Percentiles rank a stretch among this genome's conserved stretches.
These are phyloP conservation scores for Schizopora paradoxa DNA, from an alignment of 1,284 basidiomycete species.

Conservation along the genomic window DNA sequence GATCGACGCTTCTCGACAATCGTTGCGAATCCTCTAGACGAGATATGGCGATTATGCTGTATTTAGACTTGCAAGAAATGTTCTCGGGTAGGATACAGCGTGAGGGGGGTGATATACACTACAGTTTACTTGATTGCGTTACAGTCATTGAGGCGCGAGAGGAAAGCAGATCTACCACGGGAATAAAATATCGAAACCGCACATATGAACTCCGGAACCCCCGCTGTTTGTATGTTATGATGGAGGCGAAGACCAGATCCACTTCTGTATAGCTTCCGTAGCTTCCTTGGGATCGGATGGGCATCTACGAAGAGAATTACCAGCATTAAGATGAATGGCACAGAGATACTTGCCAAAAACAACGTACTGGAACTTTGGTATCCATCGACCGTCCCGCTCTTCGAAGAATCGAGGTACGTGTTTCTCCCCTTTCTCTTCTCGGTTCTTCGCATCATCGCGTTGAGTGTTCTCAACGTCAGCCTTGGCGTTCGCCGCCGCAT, in stretches of 20 bases:
- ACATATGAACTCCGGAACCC: too few relatives aligned
- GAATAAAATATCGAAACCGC: too few relatives aligned
- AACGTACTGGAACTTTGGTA: constrained; percentile 70
- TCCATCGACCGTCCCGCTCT: constrained; percentile 71
- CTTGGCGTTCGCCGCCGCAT: constrained; percentile 90
- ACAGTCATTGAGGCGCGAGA: too few relatives aligned
- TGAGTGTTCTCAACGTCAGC: constrained; percentile 89
- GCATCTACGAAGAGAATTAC: constrained; percentile 40
- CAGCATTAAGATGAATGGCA: constrained; percentile 14
- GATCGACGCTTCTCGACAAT: too few relatives aligned
- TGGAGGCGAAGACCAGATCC: constrained; percentile 47
- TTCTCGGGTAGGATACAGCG: too few relatives aligned
- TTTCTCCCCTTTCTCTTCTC: constrained; percentile 70
- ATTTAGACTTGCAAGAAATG: too few relatives aligned
- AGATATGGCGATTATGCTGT: too few relatives aligned
- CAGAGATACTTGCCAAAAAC: constrained; percentile 4
- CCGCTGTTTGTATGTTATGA: constrained; percentile 4
- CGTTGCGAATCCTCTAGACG: too few relatives aligned
- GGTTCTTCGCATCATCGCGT: constrained; percentile 70
- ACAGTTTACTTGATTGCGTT: too few relatives aligned
- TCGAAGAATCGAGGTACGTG: constrained; percentile 81
- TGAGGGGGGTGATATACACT: too few relatives aligned
- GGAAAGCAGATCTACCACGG: too few relatives aligned
- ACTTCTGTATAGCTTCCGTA: constrained; percentile 49
- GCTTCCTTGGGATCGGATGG: constrained; percentile 66